A percentile compares a stretch with the other conserved stretches of the same genome.
Conservation (phyloP, 169 alveolate species). For the Plasmodium cynomolgi region DNA sequence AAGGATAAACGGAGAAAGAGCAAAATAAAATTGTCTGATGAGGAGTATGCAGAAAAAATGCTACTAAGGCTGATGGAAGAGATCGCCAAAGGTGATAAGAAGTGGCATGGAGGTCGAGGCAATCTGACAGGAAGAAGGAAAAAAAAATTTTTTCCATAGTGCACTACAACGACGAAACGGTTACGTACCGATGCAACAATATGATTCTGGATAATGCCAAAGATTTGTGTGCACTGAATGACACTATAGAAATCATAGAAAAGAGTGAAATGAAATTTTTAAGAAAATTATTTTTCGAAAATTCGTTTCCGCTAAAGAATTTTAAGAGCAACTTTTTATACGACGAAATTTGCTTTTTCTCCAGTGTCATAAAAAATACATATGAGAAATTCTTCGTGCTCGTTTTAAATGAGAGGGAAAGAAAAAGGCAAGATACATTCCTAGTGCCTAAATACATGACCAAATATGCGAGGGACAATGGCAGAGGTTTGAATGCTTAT, state of each 20-base stretch:
- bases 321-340: slow-evolving; percentile 26
- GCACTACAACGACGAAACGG: slow-evolving; percentile 36
- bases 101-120: neutral
- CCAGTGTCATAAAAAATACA: slow-evolving; percentile 21
- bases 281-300: slow-evolving; percentile 49
- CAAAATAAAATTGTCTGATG: neutral
- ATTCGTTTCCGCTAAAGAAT: slow-evolving; percentile 22
- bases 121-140: neutral
- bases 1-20: neutral
- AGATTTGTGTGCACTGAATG: slow-evolving; percentile 21
- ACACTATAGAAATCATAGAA: slow-evolving; percentile 43
- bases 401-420: slow-evolving; percentile 48
- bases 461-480: slow-evolving; percentile 5
- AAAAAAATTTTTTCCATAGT: slow-evolving; percentile 6
- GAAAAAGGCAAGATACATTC: neutral
- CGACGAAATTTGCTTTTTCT: slow-evolving; percentile 47
- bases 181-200: slow-evolving; percentile 38
- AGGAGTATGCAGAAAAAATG: neutral
- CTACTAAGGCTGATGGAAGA: neutral
- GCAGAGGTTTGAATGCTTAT: neutral
- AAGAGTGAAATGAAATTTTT: slow-evolving; percentile 56
- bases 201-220: slow-evolving; percentile 48
- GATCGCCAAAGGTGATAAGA: neutral
- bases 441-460: slow-evolving; percentile 32
- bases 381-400: slow-evolving; percentile 58